These are phyloP conservation scores for Avena eriantha DNA, from an alignment of 176 grass and related monocot species.

Conservation along the genomic window DNA sequence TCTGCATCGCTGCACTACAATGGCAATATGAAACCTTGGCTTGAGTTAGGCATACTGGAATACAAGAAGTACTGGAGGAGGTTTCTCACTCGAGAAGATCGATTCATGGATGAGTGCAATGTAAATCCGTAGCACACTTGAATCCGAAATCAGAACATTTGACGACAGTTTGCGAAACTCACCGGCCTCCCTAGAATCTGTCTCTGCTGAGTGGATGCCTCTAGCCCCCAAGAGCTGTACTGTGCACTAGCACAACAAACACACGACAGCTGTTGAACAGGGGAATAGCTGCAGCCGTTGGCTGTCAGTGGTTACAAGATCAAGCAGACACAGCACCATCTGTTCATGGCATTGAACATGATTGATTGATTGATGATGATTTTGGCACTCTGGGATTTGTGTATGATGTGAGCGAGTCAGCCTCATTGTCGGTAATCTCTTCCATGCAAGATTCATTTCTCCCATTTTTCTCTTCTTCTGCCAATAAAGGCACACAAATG, in stretches of 20 bases:
- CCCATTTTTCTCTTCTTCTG: conserved; percentile 9
- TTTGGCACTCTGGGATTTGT: conserved; percentile 6
- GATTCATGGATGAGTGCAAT: conserved; percentile 88
- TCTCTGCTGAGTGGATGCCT: not conserved
- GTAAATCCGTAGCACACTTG: conserved; percentile 55
- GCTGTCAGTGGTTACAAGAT: not conserved
- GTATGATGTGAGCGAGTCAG: not conserved
- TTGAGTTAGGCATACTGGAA: conserved; percentile 81
- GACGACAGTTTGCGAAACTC: conserved; percentile 13
- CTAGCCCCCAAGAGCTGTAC: not conserved
- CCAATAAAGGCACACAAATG: conserved; percentile 49
- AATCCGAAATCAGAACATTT: conserved; percentile 15
- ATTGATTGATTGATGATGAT: not conserved
- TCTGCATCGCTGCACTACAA: conserved; percentile 78
- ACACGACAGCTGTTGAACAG: conserved; percentile 18
- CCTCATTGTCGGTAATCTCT: not conserved
- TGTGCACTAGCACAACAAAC: conserved; percentile 13
- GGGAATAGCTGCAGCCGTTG: not conserved
- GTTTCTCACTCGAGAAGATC: conserved; percentile 64
- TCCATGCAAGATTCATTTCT: conserved; percentile 33
- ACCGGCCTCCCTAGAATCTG: not conserved
- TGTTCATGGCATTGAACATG: conserved; percentile 24
- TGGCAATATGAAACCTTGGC: conserved; percentile 97
- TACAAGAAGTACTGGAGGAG: conserved; percentile 87
- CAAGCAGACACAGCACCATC: not conserved